Percentiles rank a stretch among this genome's conserved stretches.
Evolutionary conservation across 192 early-diverging fungal species (phyloP).

Genomic region (Helicostylum pulchrum): DNA sequence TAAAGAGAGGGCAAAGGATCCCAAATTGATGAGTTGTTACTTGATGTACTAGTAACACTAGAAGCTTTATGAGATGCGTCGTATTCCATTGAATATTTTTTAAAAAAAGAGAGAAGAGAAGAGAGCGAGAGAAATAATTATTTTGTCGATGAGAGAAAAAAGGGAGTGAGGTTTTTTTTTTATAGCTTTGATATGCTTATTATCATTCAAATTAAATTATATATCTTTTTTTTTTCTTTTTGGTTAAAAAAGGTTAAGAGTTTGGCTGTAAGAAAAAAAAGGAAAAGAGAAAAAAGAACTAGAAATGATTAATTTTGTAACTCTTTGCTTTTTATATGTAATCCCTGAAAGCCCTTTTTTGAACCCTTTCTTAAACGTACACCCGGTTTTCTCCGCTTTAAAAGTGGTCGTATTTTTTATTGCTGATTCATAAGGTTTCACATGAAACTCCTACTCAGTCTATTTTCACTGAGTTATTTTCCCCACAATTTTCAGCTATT

Average conservation of each 20-base stretch:
- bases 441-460: background rate
- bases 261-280: background rate
- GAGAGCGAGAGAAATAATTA: background rate
- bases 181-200: too few species aligned
- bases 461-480: slow-evolving; percentile 1
- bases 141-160: background rate
- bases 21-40: slow-evolving; percentile 9
- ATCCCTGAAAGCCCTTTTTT: background rate
- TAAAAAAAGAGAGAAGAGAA: background rate
- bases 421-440: slow-evolving; percentile 15
- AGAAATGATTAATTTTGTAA: background rate
- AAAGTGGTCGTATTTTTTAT: background rate
- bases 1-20: slow-evolving; percentile 24
- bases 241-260: too few species aligned
- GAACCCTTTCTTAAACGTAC: slow-evolving; percentile 16
- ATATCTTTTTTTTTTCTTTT: too few species aligned
- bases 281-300: background rate
- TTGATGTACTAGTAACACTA: slow-evolving; percentile 2
- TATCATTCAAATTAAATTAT: too few species aligned
- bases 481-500: slow-evolving; percentile 10
- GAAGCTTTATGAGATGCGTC: slow-evolving; percentile 16
- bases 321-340: background rate
- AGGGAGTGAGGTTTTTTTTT: background rate
- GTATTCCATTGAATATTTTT: slow-evolving; percentile 9
- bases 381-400: slow-evolving; percentile 18